Evolutionary conservation across 352 stramenopile species (phyloP), one percentile per base, ranked within the genome.

Genomic region (Globisporangium acanthophoron): DNA sequence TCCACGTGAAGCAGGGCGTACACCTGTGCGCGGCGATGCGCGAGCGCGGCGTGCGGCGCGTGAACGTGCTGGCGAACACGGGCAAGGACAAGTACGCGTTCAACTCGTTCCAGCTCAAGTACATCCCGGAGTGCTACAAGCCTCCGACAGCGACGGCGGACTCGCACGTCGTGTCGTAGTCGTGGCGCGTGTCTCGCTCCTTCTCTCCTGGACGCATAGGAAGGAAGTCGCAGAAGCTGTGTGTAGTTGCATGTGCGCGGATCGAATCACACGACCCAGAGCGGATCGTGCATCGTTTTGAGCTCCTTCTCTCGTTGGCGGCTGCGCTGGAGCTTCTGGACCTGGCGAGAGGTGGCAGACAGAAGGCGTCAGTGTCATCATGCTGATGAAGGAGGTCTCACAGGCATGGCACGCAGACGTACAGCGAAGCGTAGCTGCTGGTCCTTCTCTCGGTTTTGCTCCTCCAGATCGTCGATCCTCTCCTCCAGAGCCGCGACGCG

Each of bases 91-190:
- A 97, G 62, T 99, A 97, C 75, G 96, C 96, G 12, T 99, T 99
- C 73, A 99, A 99, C 71, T 87, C 87, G 13, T 85, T 98, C 56
- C 96, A 99, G 76, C 83, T 96, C 54, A 97, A 98, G 75, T 98
- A 98, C 66, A 96, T 99, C 69, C 96, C 96, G 3, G 78, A 89
- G 57, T 90, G 90, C 59, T 97, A 97, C 71, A 87, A 94, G 51
- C 92, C 92, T 15, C 92, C 92, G 11, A 67, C 85, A n/a, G 69
- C 87, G 13, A 87, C 88, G 7, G 79, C 83, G 11, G 82, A 95
- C 63, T 84, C 85, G 11, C 76, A 86, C 24, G 76, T 92, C 47
- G 69, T 70, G 24, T 95, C 85, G 12, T 95, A 87, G 66, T 43
- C 16, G 12, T 21, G 24, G 12, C 37, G 13, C n/a, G 3, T 15